phyloP scores from a whole-genome alignment of 2,329 filamentous ascomycete species.

The Colletotrichum musicola region DNA sequence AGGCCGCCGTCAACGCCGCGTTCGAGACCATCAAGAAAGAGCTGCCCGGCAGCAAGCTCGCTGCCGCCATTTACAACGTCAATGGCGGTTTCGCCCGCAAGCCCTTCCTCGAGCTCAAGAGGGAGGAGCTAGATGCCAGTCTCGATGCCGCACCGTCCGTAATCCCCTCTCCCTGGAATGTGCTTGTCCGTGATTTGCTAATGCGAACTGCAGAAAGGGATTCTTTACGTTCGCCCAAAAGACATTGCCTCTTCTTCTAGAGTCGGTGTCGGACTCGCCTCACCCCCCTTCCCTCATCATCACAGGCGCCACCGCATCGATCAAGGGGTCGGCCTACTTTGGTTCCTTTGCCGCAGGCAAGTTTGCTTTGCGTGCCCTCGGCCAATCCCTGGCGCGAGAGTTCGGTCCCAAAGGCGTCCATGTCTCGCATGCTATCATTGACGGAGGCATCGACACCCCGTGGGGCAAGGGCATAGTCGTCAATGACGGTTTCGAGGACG shows the following conservation, averaged over 20 bases:
- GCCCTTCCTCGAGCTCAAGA: slow-evolving; percentile 69
- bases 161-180: neutral
- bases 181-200: neutral
- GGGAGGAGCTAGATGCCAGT: slow-evolving; percentile 62
- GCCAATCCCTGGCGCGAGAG: slow-evolving; percentile 82
- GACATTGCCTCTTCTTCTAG: slow-evolving; percentile 77
- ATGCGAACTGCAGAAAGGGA: slow-evolving; percentile 62
- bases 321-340: slow-evolving; percentile 79
- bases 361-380: slow-evolving; percentile 80
- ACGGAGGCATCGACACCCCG: slow-evolving; percentile 87
- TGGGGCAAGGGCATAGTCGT: slow-evolving; percentile 67
- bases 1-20: slow-evolving; percentile 55
- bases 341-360: slow-evolving; percentile 82
- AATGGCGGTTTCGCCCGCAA: slow-evolving; percentile 63
- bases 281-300: slow-evolving; percentile 85
- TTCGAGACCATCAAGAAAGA: slow-evolving; percentile 73
- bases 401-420: slow-evolving; percentile 89
- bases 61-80: slow-evolving; percentile 80
- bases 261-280: slow-evolving; percentile 65
- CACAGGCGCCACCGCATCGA: slow-evolving; percentile 86
- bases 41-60: slow-evolving; percentile 66
- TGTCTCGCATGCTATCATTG: slow-evolving; percentile 84
- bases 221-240: slow-evolving; percentile 83
- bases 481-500: slow-evolving; percentile 62
- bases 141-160: slow-evolving; percentile 64